Conservation (phyloP, 148 eudicot genomes). For the Camellia japonica region DNA sequence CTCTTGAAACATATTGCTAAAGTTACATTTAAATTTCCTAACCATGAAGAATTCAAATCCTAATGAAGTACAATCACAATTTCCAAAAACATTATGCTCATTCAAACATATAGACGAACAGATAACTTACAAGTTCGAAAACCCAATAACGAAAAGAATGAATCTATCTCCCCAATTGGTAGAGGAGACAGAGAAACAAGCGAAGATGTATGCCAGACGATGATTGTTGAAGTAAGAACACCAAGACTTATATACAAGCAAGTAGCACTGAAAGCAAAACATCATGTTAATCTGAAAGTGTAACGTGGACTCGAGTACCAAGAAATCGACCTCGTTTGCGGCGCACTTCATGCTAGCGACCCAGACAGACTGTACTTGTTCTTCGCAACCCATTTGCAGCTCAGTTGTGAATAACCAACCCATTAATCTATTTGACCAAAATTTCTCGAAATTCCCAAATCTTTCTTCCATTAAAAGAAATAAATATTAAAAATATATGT, state of each 20-base stretch:
- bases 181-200: constrained; percentile 8
- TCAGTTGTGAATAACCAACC: background rate
- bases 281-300: background rate
- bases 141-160: background rate
- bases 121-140: constrained; percentile 15
- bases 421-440: constrained; percentile 11
- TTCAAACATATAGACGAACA: background rate
- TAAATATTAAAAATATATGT: background rate
- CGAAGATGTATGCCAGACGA: background rate
- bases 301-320: constrained; percentile 32
- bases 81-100: background rate
- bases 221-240: constrained; percentile 9
- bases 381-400: constrained; percentile 9
- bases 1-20: background rate
- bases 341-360: constrained; percentile 52
- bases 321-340: constrained; percentile 35
- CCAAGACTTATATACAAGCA: constrained; percentile 1
- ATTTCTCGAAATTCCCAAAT: constrained; percentile 17
- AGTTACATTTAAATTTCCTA: background rate
- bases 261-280: constrained; percentile 2
- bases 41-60: background rate
- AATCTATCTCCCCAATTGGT: constrained; percentile 4
- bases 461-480: background rate
- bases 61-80: background rate
- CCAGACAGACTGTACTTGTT: background rate